Evolutionary conservation across 441 rosid genomes (phyloP), one percentile per base, ranked within the genome.

Genomic region (Eruca vesicaria): DNA sequence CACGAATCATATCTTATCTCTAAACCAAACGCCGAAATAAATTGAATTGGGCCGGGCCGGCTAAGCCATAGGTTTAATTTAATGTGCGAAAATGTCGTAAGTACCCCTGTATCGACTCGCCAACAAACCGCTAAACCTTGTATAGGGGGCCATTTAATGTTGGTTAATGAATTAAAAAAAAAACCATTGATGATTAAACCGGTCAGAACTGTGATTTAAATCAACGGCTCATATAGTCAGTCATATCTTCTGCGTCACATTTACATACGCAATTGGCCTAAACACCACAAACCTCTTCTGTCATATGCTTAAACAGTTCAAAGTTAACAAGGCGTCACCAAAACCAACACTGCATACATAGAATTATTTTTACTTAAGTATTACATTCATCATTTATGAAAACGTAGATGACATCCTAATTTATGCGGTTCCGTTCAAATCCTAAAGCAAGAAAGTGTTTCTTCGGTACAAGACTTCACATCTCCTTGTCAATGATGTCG

Each of bases 401-500:
- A 5, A 0, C 18, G n/a, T n/a, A n/a, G n/a, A n/a, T n/a, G n/a
- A n/a, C n/a, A n/a, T n/a, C n/a, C n/a, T n/a, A n/a, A n/a, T n/a
- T n/a, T n/a, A n/a, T n/a, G n/a, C n/a, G n/a, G n/a, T 50, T 16
- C 12, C 12, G 56, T 10, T 50, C 23, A 50, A 71, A 28, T 66
- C 68, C 68, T 77, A 65, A 66, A 65, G 58, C 16, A 71, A 66
- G 76, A 71, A 68, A 72, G 65, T 28, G 50, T n/a, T 50, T 52
- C n/a, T 15, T 20, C 20, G 3, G 71, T 35, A 21, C 12, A 67
- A 45, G 63, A 56, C 60, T 72, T 91, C 85, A 91, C 92, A 94
- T 91, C 7, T 94, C 93, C 2, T 86, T 88, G 67, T 90, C 86
- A 41, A 94, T 71, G 71, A 94, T 90, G 77, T 92, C 97, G 0